A percentile compares a stretch with the other conserved stretches of the same genome.
Evolutionary conservation across 1,139 yeast genomes (phyloP).

Genomic region (Debaryomyces robertsiae): DNA sequence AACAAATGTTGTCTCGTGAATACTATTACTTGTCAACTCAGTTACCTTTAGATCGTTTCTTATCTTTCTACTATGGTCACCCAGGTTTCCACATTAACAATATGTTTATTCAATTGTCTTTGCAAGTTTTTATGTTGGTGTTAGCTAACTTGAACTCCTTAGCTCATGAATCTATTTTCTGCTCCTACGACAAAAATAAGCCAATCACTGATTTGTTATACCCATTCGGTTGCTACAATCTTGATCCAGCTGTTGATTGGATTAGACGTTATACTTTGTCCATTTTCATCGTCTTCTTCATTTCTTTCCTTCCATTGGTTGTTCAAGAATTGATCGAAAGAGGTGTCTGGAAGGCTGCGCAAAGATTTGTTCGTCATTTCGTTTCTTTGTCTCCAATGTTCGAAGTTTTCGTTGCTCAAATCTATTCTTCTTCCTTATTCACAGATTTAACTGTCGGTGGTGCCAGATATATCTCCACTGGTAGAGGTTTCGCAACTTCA

Average conservation of each 20-base stretch:
- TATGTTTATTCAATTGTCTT: slow-evolving; percentile 90
- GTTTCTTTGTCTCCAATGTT: slow-evolving; percentile 92
- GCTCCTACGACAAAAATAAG: slow-evolving; percentile 78
- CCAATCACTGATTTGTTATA: slow-evolving; percentile 83
- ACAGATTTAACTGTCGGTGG: slow-evolving; percentile 98
- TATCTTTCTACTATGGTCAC: slow-evolving; percentile 97
- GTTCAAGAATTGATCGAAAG: slow-evolving; percentile 97
- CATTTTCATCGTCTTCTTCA: slow-evolving; percentile 97
- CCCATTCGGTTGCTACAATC: slow-evolving; percentile 94
- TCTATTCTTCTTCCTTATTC: slow-evolving; percentile 86
- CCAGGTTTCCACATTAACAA: slow-evolving; percentile 99
- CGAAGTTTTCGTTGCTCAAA: slow-evolving; percentile 98
- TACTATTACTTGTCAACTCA: slow-evolving; percentile 97
- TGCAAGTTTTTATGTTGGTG: slow-evolving; percentile 90
- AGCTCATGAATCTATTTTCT: slow-evolving; percentile 86
- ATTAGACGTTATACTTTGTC: slow-evolving; percentile 96
- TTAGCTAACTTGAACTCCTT: slow-evolving; percentile 88
- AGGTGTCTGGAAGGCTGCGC: slow-evolving; percentile 94
- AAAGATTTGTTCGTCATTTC: slow-evolving; percentile 88
- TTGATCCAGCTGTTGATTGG: slow-evolving; percentile 93
- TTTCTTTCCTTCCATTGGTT: slow-evolving; percentile 92
- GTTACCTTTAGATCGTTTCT: slow-evolving; percentile 93
- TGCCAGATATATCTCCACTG: slow-evolving; percentile 98
- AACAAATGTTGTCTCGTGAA: slow-evolving; percentile 97
- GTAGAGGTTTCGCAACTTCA: slow-evolving; percentile 99